A percentile compares a stretch with the other conserved stretches of the same genome.
phyloP scores from a whole-genome alignment of 441 rosid species.

The Populus hybrid region DNA sequence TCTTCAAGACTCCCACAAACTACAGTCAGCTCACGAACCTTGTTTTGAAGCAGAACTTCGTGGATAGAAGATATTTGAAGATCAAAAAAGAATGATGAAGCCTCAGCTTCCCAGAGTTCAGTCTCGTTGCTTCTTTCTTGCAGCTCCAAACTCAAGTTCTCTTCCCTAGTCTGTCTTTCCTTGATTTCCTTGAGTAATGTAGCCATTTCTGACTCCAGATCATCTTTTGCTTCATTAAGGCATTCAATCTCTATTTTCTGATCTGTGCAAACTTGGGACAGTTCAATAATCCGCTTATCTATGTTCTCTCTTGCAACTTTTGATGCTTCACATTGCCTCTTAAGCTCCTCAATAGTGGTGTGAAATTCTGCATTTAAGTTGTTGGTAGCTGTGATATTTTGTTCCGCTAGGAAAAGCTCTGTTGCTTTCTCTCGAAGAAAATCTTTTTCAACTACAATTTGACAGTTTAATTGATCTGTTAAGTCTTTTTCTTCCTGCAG shows the following conservation, averaged over 20 bases:
- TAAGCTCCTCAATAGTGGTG: conserved; percentile 56
- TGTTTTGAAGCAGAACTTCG: conserved; percentile 48
- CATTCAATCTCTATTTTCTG: conserved; percentile 54
- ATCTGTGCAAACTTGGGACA: conserved; percentile 34
- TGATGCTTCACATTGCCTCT: conserved; percentile 49
- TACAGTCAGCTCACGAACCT: conserved; percentile 50
- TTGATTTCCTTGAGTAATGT: conserved; percentile 47
- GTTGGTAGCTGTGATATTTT: conserved; percentile 53
- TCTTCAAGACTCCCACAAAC: conserved; percentile 42
- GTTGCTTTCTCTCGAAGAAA: conserved; percentile 49
- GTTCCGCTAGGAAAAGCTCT: conserved; percentile 59
- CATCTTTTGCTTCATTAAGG: conserved; percentile 48
- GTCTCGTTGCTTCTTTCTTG: conserved; percentile 52
- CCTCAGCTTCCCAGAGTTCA: conserved; percentile 50
- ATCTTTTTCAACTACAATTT: conserved; percentile 45
- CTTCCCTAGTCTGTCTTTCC: conserved; percentile 44
- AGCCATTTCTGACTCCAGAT: conserved; percentile 51
- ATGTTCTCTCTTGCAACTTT: conserved; percentile 30
- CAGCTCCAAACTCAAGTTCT: conserved; percentile 45
- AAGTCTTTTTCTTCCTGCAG: conserved; percentile 49
- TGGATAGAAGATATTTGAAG: conserved; percentile 51
- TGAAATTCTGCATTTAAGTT: conserved; percentile 43
- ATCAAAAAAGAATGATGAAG: conserved; percentile 48
- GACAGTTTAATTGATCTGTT: conserved; percentile 52
- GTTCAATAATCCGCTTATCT: conserved; percentile 46